phyloP scores from a whole-genome alignment of 1,284 basidiomycete genomes.

The Coriolopsis trogii region DNA sequence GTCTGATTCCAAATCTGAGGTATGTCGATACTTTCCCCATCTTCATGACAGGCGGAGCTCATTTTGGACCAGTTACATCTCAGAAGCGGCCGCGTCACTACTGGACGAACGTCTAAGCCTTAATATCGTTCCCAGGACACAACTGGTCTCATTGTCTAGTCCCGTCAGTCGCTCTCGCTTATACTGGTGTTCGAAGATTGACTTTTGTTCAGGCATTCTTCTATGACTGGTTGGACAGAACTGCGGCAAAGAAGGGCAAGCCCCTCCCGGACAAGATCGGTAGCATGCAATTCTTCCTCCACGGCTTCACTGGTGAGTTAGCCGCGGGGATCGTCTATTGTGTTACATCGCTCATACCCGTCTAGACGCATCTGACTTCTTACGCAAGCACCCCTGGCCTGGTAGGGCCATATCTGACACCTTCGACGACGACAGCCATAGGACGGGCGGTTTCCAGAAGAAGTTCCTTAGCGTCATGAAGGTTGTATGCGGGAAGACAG shows the following conservation, averaged over 20 bases:
- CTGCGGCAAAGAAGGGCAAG: conserved; percentile 78
- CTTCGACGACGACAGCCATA: conserved; percentile 79
- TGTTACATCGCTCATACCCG: background rate
- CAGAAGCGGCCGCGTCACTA: conserved; percentile 85
- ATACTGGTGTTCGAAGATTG: background rate
- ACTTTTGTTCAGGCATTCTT: conserved; percentile 68
- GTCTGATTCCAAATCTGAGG: conserved; percentile 87
- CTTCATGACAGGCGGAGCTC: background rate
- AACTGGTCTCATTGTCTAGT: conserved; percentile 82
- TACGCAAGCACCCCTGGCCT: conserved; percentile 87
- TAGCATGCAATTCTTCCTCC: conserved; percentile 87
- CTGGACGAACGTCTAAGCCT: conserved; percentile 77
- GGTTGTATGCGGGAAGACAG: conserved; percentile 80
- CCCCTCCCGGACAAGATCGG: conserved; percentile 85
- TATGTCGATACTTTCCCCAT: background rate
- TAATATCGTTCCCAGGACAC: conserved; percentile 85
- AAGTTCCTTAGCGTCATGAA: conserved; percentile 68
- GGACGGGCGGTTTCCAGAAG: conserved; percentile 65
- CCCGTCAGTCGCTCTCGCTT: conserved; percentile 47
- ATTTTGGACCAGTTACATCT: conserved; percentile 52
- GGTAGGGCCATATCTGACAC: conserved; percentile 83
- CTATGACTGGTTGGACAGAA: conserved; percentile 87
- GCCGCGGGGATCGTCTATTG: too few species aligned
- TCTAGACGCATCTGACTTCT: conserved; percentile 83
- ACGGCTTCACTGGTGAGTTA: conserved; percentile 73